These are phyloP conservation scores for Salvia splendens DNA, from an alignment of 257 asterid genomes.

Conservation along the genomic window DNA sequence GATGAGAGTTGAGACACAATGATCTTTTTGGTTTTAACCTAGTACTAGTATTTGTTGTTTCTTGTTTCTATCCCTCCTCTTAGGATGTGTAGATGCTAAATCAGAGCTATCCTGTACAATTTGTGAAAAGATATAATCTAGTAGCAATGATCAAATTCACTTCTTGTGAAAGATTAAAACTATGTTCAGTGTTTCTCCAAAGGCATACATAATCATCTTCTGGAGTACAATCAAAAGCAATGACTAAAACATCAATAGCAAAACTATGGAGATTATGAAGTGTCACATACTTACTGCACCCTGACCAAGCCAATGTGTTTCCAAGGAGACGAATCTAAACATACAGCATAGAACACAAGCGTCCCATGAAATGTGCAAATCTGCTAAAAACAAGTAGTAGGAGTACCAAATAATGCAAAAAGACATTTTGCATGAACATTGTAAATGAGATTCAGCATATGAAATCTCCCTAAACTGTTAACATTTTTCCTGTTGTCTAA, in stretches of 20 bases:
- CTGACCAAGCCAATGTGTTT: background rate
- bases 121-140: constrained; percentile 21
- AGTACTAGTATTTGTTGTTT: constrained; percentile 23
- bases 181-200: background rate
- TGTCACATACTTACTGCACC: background rate
- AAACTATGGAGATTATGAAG: constrained; percentile 3
- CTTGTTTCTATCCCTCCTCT: constrained; percentile 12
- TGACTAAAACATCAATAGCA: background rate
- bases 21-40: background rate
- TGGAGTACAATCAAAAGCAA: constrained; percentile 13
- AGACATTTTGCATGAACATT: background rate
- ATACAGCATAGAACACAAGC: constrained; percentile 1
- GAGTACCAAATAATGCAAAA: background rate
- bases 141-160: constrained; percentile 26
- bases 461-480: background rate
- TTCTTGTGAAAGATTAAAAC: constrained; percentile 19
- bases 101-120: constrained; percentile 30
- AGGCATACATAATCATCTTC: background rate
- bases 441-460: background rate
- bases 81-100: constrained; percentile 24
- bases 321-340: background rate
- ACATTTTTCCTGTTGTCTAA: background rate
- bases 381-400: background rate
- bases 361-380: background rate
- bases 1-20: constrained; percentile 16